These are phyloP conservation scores for Colletotrichum tropicicola DNA, from an alignment of 2,329 filamentous ascomycete species.

Conservation along the genomic window DNA sequence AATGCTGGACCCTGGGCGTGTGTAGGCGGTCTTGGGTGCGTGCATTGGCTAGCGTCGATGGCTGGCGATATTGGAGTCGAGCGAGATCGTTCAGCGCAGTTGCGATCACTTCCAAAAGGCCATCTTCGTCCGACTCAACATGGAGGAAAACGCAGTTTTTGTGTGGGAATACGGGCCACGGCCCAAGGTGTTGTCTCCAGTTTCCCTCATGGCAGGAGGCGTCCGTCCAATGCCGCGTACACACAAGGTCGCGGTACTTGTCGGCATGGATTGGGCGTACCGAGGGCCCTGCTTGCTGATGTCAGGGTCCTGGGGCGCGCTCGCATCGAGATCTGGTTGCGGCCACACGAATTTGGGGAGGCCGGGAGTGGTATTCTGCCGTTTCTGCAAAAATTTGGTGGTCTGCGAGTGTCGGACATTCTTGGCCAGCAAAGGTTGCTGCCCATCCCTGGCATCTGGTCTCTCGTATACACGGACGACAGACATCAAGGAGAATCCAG, in stretches of 20 bases:
- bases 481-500: too few species aligned
- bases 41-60: conserved; percentile 27
- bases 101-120: conserved; percentile 17
- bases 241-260: conserved; percentile 21
- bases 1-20: conserved; percentile 25
- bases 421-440: neutral
- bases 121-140: conserved; percentile 17
- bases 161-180: conserved; percentile 24
- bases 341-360: neutral
- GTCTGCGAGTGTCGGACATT: neutral
- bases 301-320: conserved; percentile 28
- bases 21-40: conserved; percentile 8
- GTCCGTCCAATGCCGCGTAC: conserved; percentile 8
- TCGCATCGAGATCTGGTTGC: conserved; percentile 27
- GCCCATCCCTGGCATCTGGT: too few species aligned
- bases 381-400: neutral
- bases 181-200: conserved; percentile 6
- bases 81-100: conserved; percentile 14
- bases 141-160: conserved; percentile 10
- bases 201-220: conserved; percentile 1
- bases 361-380: neutral
- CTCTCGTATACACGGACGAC: neutral
- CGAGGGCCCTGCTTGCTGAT: conserved; percentile 21
- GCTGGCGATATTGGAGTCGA: neutral
- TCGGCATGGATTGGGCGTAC: conserved; percentile 13